A percentile compares a stretch with the other conserved stretches of the same genome.
Conservation (phyloP, 352 stramenopile species). For the Sclerospora graminicola region DNA sequence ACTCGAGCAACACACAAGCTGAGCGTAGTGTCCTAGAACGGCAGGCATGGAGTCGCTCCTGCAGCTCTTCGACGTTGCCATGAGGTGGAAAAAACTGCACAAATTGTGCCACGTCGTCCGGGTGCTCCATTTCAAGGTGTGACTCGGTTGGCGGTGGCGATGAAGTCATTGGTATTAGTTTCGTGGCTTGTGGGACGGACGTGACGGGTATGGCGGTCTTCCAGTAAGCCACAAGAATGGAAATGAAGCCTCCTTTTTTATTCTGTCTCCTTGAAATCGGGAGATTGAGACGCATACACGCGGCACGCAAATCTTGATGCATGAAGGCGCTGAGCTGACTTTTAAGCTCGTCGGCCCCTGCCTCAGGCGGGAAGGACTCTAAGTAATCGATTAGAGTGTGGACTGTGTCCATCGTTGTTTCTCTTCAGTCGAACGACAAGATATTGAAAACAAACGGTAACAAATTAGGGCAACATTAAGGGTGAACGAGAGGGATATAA, state of each 20-base stretch:
- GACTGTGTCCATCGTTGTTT: slow-evolving; percentile 13
- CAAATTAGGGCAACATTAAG: too few relatives aligned
- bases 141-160: neutral
- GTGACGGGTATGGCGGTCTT: neutral
- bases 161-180: too few relatives aligned
- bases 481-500: too few relatives aligned
- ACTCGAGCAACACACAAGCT: slow-evolving; percentile 10
- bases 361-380: slow-evolving; percentile 2
- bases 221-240: slow-evolving; percentile 9
- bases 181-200: neutral
- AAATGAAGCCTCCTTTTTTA: slow-evolving; percentile 12
- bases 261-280: slow-evolving; percentile 1
- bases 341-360: slow-evolving; percentile 6
- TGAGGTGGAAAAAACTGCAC: slow-evolving; percentile 9
- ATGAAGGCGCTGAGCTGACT: slow-evolving; percentile 11
- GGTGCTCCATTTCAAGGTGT: slow-evolving; percentile 6
- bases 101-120: slow-evolving; percentile 4
- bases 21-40: slow-evolving; percentile 7
- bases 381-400: slow-evolving; percentile 13
- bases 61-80: slow-evolving; percentile 7
- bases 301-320: slow-evolving; percentile 8
- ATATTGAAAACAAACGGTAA: too few relatives aligned
- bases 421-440: too few relatives aligned
- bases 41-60: slow-evolving; percentile 6
- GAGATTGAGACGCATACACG: slow-evolving; percentile 7